Conservation (phyloP, 192 early-diverging fungal species). For the Chytriomyces confervae region DNA sequence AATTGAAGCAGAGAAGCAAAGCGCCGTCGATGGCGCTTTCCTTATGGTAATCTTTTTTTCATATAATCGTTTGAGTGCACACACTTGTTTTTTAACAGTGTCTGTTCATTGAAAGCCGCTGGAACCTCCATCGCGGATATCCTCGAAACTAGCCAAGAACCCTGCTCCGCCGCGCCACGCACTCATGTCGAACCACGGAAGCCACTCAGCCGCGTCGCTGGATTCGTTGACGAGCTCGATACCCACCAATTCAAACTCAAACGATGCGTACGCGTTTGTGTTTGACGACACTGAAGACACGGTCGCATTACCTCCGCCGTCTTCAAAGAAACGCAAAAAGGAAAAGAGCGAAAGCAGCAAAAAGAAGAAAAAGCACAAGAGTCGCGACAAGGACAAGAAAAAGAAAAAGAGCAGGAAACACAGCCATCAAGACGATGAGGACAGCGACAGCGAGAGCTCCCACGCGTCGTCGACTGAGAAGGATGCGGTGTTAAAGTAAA, state of each 20-base stretch:
- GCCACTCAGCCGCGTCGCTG: neutral
- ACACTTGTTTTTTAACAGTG: neutral
- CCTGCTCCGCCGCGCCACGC: constrained; percentile 9
- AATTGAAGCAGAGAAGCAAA: constrained; percentile 31
- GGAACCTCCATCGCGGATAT: neutral
- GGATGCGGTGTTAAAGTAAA: too few relatives aligned
- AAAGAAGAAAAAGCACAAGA: neutral
- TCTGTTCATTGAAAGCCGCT: neutral
- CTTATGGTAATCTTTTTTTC: constrained; percentile 13
- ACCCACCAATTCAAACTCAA: neutral
- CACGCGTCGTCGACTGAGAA: too few relatives aligned
- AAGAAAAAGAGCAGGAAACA: constrained; percentile 22
- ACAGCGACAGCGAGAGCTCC: neutral
- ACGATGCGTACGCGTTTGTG: constrained; percentile 17
- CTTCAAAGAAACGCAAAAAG: constrained; percentile 19
- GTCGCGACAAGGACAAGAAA: constrained; percentile 11
- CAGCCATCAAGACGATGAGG: neutral
- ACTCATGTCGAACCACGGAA: neutral
- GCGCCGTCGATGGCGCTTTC: constrained; percentile 19
- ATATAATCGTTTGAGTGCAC: neutral
- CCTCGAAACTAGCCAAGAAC: neutral
- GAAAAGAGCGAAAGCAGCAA: neutral
- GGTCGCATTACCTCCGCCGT: constrained; percentile 16
- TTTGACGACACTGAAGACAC: constrained; percentile 27
- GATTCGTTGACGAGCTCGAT: neutral